Conservation (phyloP, 495 filamentous ascomycete genomes). For the Daldinia vernicosa region DNA sequence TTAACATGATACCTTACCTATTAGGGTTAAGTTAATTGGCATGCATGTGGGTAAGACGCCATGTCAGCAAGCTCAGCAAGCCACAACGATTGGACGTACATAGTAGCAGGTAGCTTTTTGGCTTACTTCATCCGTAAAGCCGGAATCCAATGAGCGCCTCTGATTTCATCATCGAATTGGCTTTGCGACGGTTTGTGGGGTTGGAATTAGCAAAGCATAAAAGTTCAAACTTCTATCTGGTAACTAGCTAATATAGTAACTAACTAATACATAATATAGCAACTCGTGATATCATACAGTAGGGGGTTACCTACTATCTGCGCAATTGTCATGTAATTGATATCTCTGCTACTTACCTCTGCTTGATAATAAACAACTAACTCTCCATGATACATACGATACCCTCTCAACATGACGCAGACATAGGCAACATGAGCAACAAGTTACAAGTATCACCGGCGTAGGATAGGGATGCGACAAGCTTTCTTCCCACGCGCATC, state of each 20-base stretch:
- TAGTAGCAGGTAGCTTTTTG: background rate
- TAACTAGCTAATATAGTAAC: too few species aligned
- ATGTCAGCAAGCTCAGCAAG: conserved; percentile 5
- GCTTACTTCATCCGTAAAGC: conserved; percentile 7
- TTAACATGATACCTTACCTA: conserved; percentile 9
- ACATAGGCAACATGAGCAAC: background rate
- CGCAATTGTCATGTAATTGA: background rate
- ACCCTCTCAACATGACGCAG: conserved; percentile 2
- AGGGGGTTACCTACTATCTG: background rate
- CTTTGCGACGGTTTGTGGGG: conserved; percentile 6
- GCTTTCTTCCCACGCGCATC: conserved; percentile 22
- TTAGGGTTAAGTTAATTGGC: conserved; percentile 7
- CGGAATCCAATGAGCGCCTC: conserved; percentile 30
- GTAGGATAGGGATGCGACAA: background rate
- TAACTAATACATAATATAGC: too few species aligned
- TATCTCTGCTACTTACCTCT: background rate
- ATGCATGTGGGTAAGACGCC: conserved; percentile 8
- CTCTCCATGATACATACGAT: background rate
- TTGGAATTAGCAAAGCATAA: background rate
- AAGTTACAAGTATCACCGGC: background rate
- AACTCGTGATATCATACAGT: background rate
- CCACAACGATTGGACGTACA: conserved; percentile 7
- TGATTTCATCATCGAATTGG: conserved; percentile 14
- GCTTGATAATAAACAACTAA: too few species aligned
- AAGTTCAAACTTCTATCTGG: conserved; percentile 1